Conservation (phyloP, 2,329 filamentous ascomycete genomes). For the Botrytis fragariae region DNA sequence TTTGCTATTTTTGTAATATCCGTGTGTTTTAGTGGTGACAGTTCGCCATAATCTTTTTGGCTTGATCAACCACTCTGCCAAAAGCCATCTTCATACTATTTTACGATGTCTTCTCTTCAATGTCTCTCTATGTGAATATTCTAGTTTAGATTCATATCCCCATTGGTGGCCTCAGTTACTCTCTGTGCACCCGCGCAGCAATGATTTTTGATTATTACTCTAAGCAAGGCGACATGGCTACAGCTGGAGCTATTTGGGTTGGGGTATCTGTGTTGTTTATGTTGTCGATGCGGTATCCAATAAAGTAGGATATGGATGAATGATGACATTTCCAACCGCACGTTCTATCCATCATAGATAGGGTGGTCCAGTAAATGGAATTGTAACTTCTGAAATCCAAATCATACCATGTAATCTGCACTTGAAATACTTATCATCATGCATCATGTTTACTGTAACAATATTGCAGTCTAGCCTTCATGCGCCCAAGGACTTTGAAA, state of each 20-base stretch:
- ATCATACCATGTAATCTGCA: not conserved
- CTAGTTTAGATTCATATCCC: too few relatives aligned
- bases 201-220: accelerated
- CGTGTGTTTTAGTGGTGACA: too few relatives aligned
- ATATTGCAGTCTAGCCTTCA: not conserved
- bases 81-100: too few relatives aligned
- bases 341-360: not conserved
- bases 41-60: too few relatives aligned
- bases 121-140: too few relatives aligned
- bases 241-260: not conserved
- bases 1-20: too few relatives aligned
- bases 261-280: not conserved
- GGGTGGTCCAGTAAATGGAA: not conserved
- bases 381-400: not conserved
- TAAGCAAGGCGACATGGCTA: not conserved
- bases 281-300: not conserved
- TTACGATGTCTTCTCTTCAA: too few relatives aligned
- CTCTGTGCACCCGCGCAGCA: accelerated
- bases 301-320: too few relatives aligned
- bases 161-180: accelerated
- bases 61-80: too few relatives aligned
- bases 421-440: accelerated
- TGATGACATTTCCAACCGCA: not conserved
- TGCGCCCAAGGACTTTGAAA: not conserved
- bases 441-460: not conserved